These are phyloP conservation scores for Logfia minima DNA, from an alignment of 129 eudicot genomes.

Conservation along the genomic window DNA sequence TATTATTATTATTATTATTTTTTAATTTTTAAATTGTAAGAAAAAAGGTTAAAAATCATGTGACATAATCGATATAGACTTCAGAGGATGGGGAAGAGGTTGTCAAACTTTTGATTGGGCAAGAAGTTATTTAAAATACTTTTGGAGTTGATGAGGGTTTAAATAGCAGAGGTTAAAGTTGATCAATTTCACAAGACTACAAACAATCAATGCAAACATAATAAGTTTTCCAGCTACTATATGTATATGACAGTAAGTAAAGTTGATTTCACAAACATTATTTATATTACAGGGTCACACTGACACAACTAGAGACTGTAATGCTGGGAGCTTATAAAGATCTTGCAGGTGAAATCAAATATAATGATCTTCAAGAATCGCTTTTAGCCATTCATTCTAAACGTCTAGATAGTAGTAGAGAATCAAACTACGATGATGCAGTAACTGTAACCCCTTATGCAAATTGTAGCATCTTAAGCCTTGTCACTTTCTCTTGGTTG, in stretches of 20 bases:
- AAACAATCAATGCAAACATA: too few species aligned
- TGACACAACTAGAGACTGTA: conserved; percentile 33
- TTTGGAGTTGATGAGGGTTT: too few species aligned
- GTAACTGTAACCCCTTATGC: conserved; percentile 54
- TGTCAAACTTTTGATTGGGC: background rate
- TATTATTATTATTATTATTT: too few species aligned
- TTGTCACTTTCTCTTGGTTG: conserved; percentile 80
- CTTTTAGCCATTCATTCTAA: conserved; percentile 32
- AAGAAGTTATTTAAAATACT: background rate
- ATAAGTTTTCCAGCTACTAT: too few species aligned
- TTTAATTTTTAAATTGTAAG: too few species aligned
- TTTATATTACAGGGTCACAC: background rate
- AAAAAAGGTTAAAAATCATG: too few species aligned
- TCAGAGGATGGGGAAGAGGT: background rate
- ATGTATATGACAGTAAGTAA: background rate
- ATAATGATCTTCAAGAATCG: conserved; percentile 48
- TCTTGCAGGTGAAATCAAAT: conserved; percentile 24
- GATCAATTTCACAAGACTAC: too few species aligned
- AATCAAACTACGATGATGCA: conserved; percentile 28
- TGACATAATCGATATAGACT: background rate
- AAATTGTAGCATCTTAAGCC: conserved; percentile 50
- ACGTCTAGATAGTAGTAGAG: conserved; percentile 14
- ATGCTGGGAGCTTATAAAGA: conserved; percentile 51
- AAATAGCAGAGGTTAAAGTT: background rate
- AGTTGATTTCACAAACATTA: background rate